Percentiles rank a stretch among this genome's conserved stretches.
Evolutionary conservation across 2,329 filamentous ascomycete species (phyloP).

Genomic region (Hypoxylon sp.): DNA sequence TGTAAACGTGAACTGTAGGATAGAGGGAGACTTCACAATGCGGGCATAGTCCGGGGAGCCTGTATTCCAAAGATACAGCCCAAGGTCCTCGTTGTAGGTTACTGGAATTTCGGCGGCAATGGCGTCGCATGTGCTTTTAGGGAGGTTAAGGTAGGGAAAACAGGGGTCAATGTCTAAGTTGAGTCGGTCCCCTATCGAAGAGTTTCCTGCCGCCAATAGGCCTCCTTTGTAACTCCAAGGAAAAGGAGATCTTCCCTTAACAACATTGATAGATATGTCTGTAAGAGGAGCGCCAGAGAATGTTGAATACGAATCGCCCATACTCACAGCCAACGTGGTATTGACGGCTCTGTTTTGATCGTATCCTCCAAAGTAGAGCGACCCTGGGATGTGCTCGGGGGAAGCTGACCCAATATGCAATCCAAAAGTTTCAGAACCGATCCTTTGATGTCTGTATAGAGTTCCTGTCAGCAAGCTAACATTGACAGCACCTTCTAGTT

Average conservation of each 20-base stretch:
- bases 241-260: conserved; percentile 57
- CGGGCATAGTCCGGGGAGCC: conserved; percentile 48
- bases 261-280: conserved; percentile 58
- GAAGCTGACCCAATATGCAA: conserved; percentile 57
- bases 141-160: conserved; percentile 58
- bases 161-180: conserved; percentile 49
- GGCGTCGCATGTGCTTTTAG: conserved; percentile 57
- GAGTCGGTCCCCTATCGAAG: conserved; percentile 43
- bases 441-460: conserved; percentile 40
- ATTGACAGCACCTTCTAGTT: conserved; percentile 18
- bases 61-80: conserved; percentile 58
- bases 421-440: conserved; percentile 56
- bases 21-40: conserved; percentile 57
- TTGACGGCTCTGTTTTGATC: conserved; percentile 55
- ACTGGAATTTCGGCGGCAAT: conserved; percentile 56
- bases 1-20: conserved; percentile 57
- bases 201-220: conserved; percentile 42
- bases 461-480: conserved; percentile 27
- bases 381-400: conserved; percentile 48
- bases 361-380: conserved; percentile 56
- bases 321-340: conserved; percentile 42
- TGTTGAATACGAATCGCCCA: conserved; percentile 17
- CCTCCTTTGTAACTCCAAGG: conserved; percentile 46
- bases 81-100: conserved; percentile 51
- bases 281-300: conserved; percentile 48